A percentile compares a stretch with the other conserved stretches of the same genome.
These are phyloP conservation scores for Salix purpurea DNA, from an alignment of 345 rosid species.

Conservation along the genomic window DNA sequence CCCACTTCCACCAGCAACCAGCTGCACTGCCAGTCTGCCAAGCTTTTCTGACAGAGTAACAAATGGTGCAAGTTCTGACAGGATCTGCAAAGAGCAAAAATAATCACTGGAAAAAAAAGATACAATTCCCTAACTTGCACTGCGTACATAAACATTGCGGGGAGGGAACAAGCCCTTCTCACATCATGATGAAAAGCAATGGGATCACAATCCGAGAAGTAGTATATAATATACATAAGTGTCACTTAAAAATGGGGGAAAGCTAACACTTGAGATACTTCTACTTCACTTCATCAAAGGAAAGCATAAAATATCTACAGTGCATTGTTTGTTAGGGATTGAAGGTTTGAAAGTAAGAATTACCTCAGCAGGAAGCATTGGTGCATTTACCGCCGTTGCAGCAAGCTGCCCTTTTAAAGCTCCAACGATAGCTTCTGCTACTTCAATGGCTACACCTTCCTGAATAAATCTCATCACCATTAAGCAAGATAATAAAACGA, in stretches of 20 bases:
- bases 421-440: conserved; percentile 18
- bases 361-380: conserved; percentile 27
- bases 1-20: conserved; percentile 24
- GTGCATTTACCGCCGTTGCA: conserved; percentile 25
- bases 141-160: not conserved
- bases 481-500: not conserved
- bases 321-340: not conserved
- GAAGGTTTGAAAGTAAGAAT: not conserved
- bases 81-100: conserved; percentile 10
- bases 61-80: conserved; percentile 21
- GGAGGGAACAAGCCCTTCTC: not conserved
- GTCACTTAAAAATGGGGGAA: not conserved
- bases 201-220: not conserved
- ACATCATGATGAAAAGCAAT: not conserved
- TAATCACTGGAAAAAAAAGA: not conserved
- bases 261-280: not conserved
- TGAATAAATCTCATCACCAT: not conserved
- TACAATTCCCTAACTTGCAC: not conserved
- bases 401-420: conserved; percentile 27
- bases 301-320: not conserved
- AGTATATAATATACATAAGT: not conserved
- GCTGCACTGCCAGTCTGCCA: conserved; percentile 21
- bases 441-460: conserved; percentile 23
- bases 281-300: not conserved
- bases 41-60: conserved; percentile 24